Conservation (phyloP, 2,329 filamentous ascomycete species). For the Dendrostoma leiphaemia region DNA sequence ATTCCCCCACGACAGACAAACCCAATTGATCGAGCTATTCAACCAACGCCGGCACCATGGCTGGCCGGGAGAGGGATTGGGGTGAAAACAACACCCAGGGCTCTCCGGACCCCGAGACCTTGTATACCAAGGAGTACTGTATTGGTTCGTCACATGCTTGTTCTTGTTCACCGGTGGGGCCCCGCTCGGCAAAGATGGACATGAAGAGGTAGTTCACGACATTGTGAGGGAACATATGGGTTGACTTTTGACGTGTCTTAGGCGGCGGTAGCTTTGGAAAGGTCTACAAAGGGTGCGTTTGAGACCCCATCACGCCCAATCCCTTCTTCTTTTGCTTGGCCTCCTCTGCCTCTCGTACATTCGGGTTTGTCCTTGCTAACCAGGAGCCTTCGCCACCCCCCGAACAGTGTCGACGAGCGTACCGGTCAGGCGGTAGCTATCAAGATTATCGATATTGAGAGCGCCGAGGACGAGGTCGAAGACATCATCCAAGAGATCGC, state of each 20-base stretch:
- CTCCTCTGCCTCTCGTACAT: neutral
- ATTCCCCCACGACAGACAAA: no score
- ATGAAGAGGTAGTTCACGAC: neutral
- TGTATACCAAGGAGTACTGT: slow-evolving; percentile 92
- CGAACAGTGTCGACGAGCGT: slow-evolving; percentile 77
- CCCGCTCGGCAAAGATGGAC: neutral
- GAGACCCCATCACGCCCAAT: neutral
- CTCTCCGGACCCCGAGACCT: slow-evolving; percentile 76
- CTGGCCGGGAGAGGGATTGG: slow-evolving; percentile 44
- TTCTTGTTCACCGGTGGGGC: neutral
- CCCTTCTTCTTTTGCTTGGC: slow-evolving; percentile 9
- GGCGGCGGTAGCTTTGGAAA: slow-evolving; percentile 97
- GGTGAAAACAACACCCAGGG: slow-evolving; percentile 44
- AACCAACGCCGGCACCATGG: slow-evolving; percentile 36
- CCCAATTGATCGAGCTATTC: no score
- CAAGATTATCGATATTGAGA: slow-evolving; percentile 98
- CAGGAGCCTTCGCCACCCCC: neutral
- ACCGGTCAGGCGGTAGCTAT: slow-evolving; percentile 94
- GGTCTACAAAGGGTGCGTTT: slow-evolving; percentile 87
- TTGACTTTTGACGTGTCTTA: slow-evolving; percentile 36
- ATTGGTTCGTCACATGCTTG: slow-evolving; percentile 59
- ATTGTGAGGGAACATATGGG: slow-evolving; percentile 7
- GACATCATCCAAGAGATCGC: slow-evolving; percentile 99
- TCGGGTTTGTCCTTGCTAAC: slow-evolving; percentile 12
- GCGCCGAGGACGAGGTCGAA: slow-evolving; percentile 97